These are phyloP conservation scores for Pleurozium schreberi DNA, from an alignment of 225 moss, liverwort and hornwort species.

Conservation along the genomic window DNA sequence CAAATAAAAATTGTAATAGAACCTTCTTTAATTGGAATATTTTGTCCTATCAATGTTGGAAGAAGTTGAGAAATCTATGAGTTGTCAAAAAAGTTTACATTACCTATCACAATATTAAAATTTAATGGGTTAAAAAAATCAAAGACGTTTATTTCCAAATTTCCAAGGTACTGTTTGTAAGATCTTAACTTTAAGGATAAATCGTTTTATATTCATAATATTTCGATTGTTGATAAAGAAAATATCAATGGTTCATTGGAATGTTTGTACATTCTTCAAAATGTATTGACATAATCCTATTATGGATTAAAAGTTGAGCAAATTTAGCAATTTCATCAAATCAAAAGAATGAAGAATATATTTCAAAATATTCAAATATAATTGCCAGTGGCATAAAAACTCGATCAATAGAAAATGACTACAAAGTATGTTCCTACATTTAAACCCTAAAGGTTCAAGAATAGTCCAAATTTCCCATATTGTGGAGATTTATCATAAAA, in stretches of 20 bases:
- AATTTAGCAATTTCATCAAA: background rate
- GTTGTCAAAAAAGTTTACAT: background rate
- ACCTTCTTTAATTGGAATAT: too few species aligned
- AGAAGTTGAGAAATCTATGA: background rate
- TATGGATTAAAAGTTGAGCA: fast-evolving
- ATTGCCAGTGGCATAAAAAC: fast-evolving
- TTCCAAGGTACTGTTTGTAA: fast-evolving
- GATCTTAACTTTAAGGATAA: background rate
- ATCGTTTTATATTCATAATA: background rate
- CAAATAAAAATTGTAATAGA: background rate
- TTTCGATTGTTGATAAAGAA: background rate
- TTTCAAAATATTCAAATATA: background rate
- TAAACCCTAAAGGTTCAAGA: too few species aligned
- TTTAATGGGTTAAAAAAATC: background rate
- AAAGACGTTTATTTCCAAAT: background rate
- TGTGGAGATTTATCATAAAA: background rate
- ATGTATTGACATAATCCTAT: background rate
- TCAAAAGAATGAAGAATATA: too few species aligned
- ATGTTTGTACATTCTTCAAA: background rate
- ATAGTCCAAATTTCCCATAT: background rate
- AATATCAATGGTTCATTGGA: background rate
- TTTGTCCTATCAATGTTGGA: background rate
- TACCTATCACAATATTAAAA: background rate
- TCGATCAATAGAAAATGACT: background rate
- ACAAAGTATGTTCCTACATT: too few species aligned